Evolutionary conservation across 2,329 filamentous ascomycete species (phyloP).

Genomic region (Aureobasidium sp.): DNA sequence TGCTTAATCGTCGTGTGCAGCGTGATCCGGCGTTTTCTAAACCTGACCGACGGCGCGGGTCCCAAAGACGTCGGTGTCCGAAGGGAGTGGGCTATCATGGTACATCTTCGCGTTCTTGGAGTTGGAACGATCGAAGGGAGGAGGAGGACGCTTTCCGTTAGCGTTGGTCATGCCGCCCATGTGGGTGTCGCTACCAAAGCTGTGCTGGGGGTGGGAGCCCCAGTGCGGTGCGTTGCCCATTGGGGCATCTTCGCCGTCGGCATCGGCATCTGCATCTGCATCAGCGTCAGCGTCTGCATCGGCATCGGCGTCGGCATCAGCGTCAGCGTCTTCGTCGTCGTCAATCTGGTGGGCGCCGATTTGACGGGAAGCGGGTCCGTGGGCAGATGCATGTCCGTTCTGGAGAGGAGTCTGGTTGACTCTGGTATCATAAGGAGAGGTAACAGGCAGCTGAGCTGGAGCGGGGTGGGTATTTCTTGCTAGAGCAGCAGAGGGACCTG

Average conservation of each 20-base stretch:
- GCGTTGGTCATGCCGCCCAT: constrained; percentile 15
- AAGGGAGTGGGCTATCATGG: constrained; percentile 12
- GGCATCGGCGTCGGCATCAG: constrained; percentile 16
- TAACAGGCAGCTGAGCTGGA: background rate
- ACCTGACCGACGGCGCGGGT: constrained; percentile 6
- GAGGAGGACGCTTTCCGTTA: constrained; percentile 17
- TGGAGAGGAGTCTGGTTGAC: background rate
- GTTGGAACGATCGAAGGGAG: constrained; percentile 2
- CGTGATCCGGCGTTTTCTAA: background rate
- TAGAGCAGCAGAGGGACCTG: background rate
- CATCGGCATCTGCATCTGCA: constrained; percentile 15
- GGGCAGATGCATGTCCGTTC: constrained; percentile 3
- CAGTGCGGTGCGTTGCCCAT: constrained; percentile 2
- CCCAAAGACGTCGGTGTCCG: constrained; percentile 11
- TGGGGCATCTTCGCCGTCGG: constrained; percentile 10
- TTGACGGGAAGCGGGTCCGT: background rate
- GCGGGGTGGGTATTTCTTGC: background rate
- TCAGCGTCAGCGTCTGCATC: constrained; percentile 18
- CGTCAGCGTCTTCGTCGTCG: constrained; percentile 5
- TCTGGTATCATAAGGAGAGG: constrained; percentile 3
- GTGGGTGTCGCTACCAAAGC: background rate
- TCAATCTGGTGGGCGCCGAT: background rate
- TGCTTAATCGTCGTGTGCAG: constrained; percentile 6
- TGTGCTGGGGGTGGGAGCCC: constrained; percentile 4
- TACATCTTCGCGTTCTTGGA: constrained; percentile 14